Evolutionary conservation across 2,329 filamentous ascomycete species (phyloP), one percentile per base, ranked within the genome.

Genomic region (Xenoacremonium recifei): DNA sequence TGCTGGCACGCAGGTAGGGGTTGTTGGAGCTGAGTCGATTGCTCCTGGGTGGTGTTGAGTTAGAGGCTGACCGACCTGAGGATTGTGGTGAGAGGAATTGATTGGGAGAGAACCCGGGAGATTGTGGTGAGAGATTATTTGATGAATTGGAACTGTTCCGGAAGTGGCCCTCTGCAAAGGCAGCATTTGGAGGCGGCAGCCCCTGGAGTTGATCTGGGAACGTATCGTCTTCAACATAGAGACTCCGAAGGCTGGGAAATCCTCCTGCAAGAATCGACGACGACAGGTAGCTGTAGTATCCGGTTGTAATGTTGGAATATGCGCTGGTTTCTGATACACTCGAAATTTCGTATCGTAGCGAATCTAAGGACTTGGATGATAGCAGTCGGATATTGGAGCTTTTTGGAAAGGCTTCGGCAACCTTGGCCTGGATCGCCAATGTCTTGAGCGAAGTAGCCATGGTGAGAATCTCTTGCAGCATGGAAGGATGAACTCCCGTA

Each of bases 251-350:
- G 25, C 77, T 79, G 1, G 90, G 89, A 6, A 97, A 75, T 6
- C 81, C 79, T 48, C 85, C 85, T 13, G 82, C 78, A 46, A 93
- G 80, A 21, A 97, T 79, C 0, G 89, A 95, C n/a, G 79, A 79
- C 19, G 89, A 84, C 16, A 97, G 79, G 65, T 96, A 96, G 47
- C 81, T 79, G 65, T 96, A 95, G 69, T 96, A 95, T 15, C 76
- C 77, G 9, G 71, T 65, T 1, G 76, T 76, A 18, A 76, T 69
- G 47, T 66, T 72, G 7, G 73, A 68, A 46, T 80, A 85, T 10
- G 82, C 74, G 17, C 81, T 79, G 1, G 79, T 69, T 4, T 71
- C 63, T 0, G 79, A 68, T 9, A 72, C 71, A 3, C 81, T 76
- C 10, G 80, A 85, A 60, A 97, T 87, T 65, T 96, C 92, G 61